phyloP scores from a whole-genome alignment of 352 stramenopile species.

The Plasmopara halstedii region DNA sequence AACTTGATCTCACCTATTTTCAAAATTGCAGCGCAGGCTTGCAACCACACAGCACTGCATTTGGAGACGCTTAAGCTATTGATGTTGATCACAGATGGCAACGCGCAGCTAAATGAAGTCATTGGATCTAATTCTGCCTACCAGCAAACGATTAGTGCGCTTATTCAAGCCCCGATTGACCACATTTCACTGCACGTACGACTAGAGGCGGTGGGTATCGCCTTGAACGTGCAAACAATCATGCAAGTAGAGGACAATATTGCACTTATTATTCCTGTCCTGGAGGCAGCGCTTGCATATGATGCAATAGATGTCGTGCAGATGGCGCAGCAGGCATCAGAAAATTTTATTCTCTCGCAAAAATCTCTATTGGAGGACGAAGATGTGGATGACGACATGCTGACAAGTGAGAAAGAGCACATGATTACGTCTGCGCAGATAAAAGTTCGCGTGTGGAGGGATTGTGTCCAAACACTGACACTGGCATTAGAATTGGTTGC shows the following conservation, averaged over 20 bases:
- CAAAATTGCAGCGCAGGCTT: slow-evolving; percentile 51
- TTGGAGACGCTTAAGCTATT: slow-evolving; percentile 76
- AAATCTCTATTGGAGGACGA: slow-evolving; percentile 58
- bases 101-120: slow-evolving; percentile 64
- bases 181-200: slow-evolving; percentile 38
- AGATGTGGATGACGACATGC: slow-evolving; percentile 49
- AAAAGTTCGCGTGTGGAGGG: slow-evolving; percentile 67
- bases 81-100: slow-evolving; percentile 76
- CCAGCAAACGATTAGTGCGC: slow-evolving; percentile 54
- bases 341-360: slow-evolving; percentile 52
- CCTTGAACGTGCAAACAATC: slow-evolving; percentile 70
- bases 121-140: slow-evolving; percentile 53
- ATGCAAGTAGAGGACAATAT: slow-evolving; percentile 72
- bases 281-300: slow-evolving; percentile 71
- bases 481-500: slow-evolving; percentile 72
- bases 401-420: slow-evolving; percentile 53
- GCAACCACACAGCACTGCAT: slow-evolving; percentile 44
- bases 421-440: slow-evolving; percentile 55
- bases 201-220: slow-evolving; percentile 63
- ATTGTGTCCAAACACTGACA: slow-evolving; percentile 72
- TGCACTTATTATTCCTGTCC: slow-evolving; percentile 50
- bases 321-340: slow-evolving; percentile 56
- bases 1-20: slow-evolving; percentile 70
- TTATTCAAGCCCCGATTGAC: slow-evolving; percentile 57
- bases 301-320: slow-evolving; percentile 70